Conservation (phyloP, 495 filamentous ascomycete genomes). For the Talaromyces trachyspermus region DNA sequence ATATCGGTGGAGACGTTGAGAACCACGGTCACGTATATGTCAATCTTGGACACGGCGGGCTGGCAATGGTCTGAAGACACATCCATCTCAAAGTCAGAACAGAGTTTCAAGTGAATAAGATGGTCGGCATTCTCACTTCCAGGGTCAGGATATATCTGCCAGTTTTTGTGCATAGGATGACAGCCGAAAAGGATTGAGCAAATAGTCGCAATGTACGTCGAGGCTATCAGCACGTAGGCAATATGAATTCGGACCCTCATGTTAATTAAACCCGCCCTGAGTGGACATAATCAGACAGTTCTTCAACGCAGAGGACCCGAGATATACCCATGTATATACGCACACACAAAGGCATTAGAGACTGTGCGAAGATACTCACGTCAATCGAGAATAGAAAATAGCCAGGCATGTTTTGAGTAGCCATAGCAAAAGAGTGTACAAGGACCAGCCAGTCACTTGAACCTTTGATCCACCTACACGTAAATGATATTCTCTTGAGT, state of each 20-base stretch:
- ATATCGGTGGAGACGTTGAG: slow-evolving; percentile 44
- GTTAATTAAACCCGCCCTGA: slow-evolving; percentile 32
- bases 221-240: slow-evolving; percentile 36
- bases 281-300: slow-evolving; percentile 2
- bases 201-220: slow-evolving; percentile 39
- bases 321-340: too few species aligned
- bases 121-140: slow-evolving; percentile 37
- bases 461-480: slow-evolving; percentile 44
- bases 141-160: slow-evolving; percentile 45
- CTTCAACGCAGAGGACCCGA: not conserved
- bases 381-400: slow-evolving; percentile 45
- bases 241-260: slow-evolving; percentile 34
- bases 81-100: too few species aligned
- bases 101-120: slow-evolving; percentile 9
- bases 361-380: slow-evolving; percentile 38
- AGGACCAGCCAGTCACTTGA: slow-evolving; percentile 45
- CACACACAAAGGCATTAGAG: too few species aligned
- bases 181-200: slow-evolving; percentile 41
- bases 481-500: slow-evolving; percentile 31
- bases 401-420: slow-evolving; percentile 42
- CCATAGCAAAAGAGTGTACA: slow-evolving; percentile 46
- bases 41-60: slow-evolving; percentile 26
- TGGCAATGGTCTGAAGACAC: slow-evolving; percentile 30
- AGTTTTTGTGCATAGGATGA: slow-evolving; percentile 38
- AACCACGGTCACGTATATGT: slow-evolving; percentile 30